Evolutionary conservation across 306 rosid genomes (phyloP).

Genomic region (Cicer chorassanicum): DNA sequence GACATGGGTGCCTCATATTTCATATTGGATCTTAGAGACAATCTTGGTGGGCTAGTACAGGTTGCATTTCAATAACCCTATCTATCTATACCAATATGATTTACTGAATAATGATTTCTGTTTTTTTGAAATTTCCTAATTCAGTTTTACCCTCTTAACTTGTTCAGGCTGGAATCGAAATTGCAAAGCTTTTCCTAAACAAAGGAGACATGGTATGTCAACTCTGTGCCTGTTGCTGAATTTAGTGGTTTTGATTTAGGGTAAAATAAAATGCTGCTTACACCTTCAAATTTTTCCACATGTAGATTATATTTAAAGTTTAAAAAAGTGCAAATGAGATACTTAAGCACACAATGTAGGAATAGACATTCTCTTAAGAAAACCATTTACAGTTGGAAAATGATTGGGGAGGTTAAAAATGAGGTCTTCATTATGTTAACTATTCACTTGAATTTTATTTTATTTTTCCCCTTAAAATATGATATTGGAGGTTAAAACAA

Average conservation of each 20-base stretch:
- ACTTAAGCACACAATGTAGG: neutral
- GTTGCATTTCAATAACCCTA: conserved; percentile 49
- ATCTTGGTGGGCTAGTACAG: conserved; percentile 98
- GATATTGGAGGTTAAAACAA: neutral
- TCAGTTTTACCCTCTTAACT: conserved; percentile 42
- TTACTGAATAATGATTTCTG: neutral
- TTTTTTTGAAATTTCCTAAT: conserved; percentile 34
- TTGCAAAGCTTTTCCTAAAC: conserved; percentile 81
- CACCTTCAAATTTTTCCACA: conserved; percentile 1
- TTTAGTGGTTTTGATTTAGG: conserved; percentile 31
- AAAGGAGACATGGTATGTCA: conserved; percentile 81
- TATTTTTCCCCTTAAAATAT: neutral
- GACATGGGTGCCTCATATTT: conserved; percentile 89
- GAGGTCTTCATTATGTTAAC: conserved; percentile 13
- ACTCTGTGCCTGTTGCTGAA: conserved; percentile 31
- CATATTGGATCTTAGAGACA: conserved; percentile 92
- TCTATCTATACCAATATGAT: conserved; percentile 7
- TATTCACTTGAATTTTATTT: conserved; percentile 3
- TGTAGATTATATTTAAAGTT: neutral
- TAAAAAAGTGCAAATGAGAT: conserved; percentile 4
- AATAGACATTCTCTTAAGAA: conserved; percentile 13
- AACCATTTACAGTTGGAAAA: neutral
- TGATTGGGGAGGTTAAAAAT: neutral
- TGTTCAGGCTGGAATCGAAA: conserved; percentile 94
- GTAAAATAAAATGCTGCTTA: neutral